phyloP scores from a whole-genome alignment of 1,284 basidiomycete genomes.

The Irpex sp. region DNA sequence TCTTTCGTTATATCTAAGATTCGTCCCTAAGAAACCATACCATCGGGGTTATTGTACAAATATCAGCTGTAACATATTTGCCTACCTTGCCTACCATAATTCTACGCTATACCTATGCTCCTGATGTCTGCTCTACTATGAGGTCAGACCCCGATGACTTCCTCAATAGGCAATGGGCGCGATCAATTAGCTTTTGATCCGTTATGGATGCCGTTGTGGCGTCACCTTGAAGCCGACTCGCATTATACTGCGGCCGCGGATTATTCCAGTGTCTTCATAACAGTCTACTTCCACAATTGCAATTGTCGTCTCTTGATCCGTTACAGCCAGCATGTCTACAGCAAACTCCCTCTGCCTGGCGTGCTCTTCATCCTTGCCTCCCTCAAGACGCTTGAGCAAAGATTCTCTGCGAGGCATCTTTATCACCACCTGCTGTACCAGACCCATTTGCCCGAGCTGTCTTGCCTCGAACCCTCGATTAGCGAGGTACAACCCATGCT shows the following conservation, averaged over 20 bases:
- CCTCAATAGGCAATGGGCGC: too few species aligned
- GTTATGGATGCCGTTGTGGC: neutral
- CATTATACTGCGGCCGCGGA: neutral
- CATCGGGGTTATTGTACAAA: neutral
- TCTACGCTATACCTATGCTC: too few species aligned
- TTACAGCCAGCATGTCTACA: neutral
- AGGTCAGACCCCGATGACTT: too few species aligned
- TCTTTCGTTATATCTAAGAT: slow-evolving; percentile 21
- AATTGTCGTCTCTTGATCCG: neutral
- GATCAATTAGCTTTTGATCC: neutral
- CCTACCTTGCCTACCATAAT: too few species aligned
- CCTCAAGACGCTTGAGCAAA: slow-evolving; percentile 16
- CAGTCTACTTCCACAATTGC: neutral
- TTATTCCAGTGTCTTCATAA: neutral
- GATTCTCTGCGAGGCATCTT: slow-evolving; percentile 25
- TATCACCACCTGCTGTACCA: slow-evolving; percentile 53
- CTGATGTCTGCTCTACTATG: too few species aligned
- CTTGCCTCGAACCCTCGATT: slow-evolving; percentile 53
- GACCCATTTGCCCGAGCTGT: slow-evolving; percentile 58
- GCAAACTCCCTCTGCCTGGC: slow-evolving; percentile 48
- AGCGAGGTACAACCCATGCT: slow-evolving; percentile 59
- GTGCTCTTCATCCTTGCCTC: slow-evolving; percentile 58
- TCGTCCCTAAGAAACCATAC: neutral
- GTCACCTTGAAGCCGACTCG: neutral
- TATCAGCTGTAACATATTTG: neutral